Evolutionary conservation across 345 rosid species (phyloP).

Genomic region (Euphorbia tirucalli): DNA sequence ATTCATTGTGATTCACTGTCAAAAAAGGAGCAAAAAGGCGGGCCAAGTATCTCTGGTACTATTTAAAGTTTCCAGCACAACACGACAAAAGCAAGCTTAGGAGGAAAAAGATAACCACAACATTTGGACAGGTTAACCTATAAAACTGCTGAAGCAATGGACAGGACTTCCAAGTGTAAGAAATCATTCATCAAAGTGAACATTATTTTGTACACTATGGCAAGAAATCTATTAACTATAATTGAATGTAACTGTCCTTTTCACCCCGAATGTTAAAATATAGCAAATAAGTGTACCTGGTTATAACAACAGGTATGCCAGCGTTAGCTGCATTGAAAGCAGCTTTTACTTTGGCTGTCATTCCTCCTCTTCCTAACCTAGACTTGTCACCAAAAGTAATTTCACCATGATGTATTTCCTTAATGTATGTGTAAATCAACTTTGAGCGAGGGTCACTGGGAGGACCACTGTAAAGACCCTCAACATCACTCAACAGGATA

Average conservation of each 20-base stretch:
- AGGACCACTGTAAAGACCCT: constrained; percentile 95
- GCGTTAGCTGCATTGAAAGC: constrained; percentile 89
- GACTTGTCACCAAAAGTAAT: constrained; percentile 98
- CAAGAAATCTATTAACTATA: too few species aligned
- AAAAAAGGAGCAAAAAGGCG: background rate
- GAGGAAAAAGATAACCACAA: constrained; percentile 3
- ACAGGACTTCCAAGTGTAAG: too few species aligned
- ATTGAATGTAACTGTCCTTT: background rate
- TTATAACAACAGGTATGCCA: constrained; percentile 91
- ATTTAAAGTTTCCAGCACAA: background rate
- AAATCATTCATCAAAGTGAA: background rate
- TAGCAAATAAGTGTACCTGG: constrained; percentile 51
- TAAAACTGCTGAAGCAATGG: too few species aligned
- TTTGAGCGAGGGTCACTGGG: constrained; percentile 88
- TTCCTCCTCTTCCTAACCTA: constrained; percentile 98
- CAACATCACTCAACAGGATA: constrained; percentile 91
- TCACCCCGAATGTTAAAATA: background rate
- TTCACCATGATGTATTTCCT: constrained; percentile 76
- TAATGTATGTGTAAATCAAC: constrained; percentile 80
- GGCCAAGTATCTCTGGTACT: background rate
- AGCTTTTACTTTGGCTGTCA: constrained; percentile 98
- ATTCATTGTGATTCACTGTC: background rate
- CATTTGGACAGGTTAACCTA: background rate
- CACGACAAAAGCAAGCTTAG: too few species aligned
- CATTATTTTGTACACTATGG: too few species aligned